Evolutionary conservation across 768 basidiomycete species (phyloP).

Genomic region (Pisolithus tinctorius): DNA sequence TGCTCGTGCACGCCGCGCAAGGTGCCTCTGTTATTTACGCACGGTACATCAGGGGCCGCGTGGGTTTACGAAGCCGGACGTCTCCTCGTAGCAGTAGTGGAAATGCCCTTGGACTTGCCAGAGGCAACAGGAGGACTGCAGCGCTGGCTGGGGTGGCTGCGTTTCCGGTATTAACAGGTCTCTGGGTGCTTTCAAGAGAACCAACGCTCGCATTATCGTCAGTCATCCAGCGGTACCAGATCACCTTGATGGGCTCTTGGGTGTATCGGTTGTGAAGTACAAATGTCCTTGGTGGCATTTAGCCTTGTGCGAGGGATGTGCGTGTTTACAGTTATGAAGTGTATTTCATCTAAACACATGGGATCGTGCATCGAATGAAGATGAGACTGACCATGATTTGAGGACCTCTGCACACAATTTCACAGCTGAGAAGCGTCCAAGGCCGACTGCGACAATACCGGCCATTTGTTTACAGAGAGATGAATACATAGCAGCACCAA

Average conservation of each 20-base stretch:
- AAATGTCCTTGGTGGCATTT: too few relatives aligned
- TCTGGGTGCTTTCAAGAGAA: slow-evolving; percentile 49
- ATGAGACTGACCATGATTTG: too few relatives aligned
- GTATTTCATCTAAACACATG: too few relatives aligned
- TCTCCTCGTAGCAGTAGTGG: background rate
- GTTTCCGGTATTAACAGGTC: slow-evolving; percentile 50
- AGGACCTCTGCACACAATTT: too few relatives aligned
- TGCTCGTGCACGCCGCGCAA: slow-evolving; percentile 55
- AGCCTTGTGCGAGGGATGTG: too few relatives aligned
- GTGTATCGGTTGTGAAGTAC: slow-evolving; percentile 38
- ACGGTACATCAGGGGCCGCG: slow-evolving; percentile 19
- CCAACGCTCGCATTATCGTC: slow-evolving; percentile 51
- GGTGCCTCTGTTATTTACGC: slow-evolving; percentile 50
- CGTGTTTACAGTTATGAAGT: too few relatives aligned
- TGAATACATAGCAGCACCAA: too few relatives aligned
- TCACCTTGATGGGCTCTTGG: slow-evolving; percentile 39
- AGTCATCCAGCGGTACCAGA: slow-evolving; percentile 42
- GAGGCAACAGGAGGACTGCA: slow-evolving; percentile 13
- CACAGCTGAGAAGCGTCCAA: too few relatives aligned
- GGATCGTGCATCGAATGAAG: too few relatives aligned
- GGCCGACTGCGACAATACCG: too few relatives aligned
- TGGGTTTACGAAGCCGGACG: background rate
- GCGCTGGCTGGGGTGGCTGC: slow-evolving; percentile 31
- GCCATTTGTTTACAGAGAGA: too few relatives aligned
- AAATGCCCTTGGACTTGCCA: background rate